Base-by-base conservation (phyloP, 169 alveolate genomes). In the Miamiensis avidus region DNA sequence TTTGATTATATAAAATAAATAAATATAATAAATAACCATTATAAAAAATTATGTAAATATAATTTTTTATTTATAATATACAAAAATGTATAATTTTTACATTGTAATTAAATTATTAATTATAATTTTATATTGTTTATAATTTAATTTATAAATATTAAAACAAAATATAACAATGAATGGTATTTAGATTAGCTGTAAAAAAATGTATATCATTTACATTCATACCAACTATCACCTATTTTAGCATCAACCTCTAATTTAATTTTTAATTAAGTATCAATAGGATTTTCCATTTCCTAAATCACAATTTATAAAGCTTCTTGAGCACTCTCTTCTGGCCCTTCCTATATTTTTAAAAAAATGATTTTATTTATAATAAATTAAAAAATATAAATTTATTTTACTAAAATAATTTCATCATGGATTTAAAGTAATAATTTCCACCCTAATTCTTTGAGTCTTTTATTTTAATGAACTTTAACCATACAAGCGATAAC, bases 401-500 rank as follows among this genome's bases (percentile, higher is more conserved):
- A 0, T 79, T 4, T 28, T 84, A 84, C 89, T n/a, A 96, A 82
- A 29, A 96, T 93, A n/a, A 95, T 84, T 89, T 96, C 98, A 88
- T 96, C 98, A 85, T 96, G 98, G 65, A 92, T 94, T 88, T 96
- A 93, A 34, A 96, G 64, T 27, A 95, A 86, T 0, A 94, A 82
- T 33, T 88, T 87, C 82, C 87, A 96, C 32, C 98, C 98, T 34
- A 94, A 65, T 65, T 95, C 94, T 76, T 91, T 87, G 65, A 88
- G 81, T 28, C 31, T 69, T 30, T 77, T 25, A 34, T 85, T 83
- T 28, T 90, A 78, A n/a, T 83, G 75, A 30, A 96, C 78, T 79
- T 93, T 96, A 0, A 96, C 93, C 98, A 96, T 96, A 26, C 97
- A 97, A 16, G 97, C 96, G 31, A 92, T 93, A 29, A 94, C 98